Evolutionary conservation across 1,139 yeast species (phyloP).

Genomic region (Pichia sp.): DNA sequence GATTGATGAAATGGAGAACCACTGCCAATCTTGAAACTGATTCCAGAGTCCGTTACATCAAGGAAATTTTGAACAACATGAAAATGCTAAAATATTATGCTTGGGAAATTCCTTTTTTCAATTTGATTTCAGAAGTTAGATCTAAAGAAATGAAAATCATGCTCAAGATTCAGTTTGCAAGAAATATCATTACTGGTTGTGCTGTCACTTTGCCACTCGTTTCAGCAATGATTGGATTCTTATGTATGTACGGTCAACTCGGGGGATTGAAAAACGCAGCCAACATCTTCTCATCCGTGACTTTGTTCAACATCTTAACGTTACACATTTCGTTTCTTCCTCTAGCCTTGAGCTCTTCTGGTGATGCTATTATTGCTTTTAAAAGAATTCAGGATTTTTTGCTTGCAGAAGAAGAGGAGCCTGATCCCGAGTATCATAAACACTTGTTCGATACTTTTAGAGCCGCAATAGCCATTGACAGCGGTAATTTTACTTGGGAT

Average conservation of each 20-base stretch:
- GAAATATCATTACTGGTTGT: slow-evolving; percentile 41
- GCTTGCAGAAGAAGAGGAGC: slow-evolving; percentile 36
- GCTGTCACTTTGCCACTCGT: slow-evolving; percentile 44
- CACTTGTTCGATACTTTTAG: not conserved
- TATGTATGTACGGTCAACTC: slow-evolving; percentile 54
- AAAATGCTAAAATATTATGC: slow-evolving; percentile 46
- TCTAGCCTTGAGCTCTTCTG: slow-evolving; percentile 45
- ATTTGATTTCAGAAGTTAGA: slow-evolving; percentile 39
- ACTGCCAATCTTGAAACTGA: slow-evolving; percentile 46
- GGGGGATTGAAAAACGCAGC: slow-evolving; percentile 56
- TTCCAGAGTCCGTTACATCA: slow-evolving; percentile 39
- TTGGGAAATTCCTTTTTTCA: slow-evolving; percentile 48
- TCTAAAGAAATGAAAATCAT: slow-evolving; percentile 40
- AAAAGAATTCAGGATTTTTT: slow-evolving; percentile 40
- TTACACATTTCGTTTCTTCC: slow-evolving; percentile 61
- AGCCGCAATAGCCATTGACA: not conserved
- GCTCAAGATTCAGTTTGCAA: slow-evolving; percentile 39
- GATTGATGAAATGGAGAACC: slow-evolving; percentile 43
- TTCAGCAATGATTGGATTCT: slow-evolving; percentile 57
- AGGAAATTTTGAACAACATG: slow-evolving; percentile 44
- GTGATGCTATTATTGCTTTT: slow-evolving; percentile 46
- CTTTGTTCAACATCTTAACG: slow-evolving; percentile 62
- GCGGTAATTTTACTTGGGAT: not conserved
- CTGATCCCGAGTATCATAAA: slow-evolving; percentile 40
- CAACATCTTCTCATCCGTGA: slow-evolving; percentile 69